Conservation (phyloP, 2,329 filamentous ascomycete species). For the Stachybotrys chlorohalonatus region DNA sequence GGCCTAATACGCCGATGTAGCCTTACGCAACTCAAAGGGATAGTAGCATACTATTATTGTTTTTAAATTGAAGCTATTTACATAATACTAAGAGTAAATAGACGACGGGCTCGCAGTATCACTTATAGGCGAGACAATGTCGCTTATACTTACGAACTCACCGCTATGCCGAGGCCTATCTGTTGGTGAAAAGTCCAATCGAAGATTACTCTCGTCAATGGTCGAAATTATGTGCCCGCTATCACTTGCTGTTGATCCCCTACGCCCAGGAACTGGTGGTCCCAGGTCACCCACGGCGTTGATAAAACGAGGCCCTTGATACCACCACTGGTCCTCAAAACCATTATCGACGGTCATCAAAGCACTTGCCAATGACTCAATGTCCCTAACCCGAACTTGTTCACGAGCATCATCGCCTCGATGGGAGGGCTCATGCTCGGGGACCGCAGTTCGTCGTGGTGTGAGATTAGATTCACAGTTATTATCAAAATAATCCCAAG, state of each 20-base stretch:
- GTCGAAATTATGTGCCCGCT: background rate
- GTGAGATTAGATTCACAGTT: background rate
- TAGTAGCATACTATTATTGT: background rate
- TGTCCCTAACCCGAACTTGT: slow-evolving; percentile 21
- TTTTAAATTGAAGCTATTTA: background rate
- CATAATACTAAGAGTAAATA: background rate
- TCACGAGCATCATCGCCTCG: slow-evolving; percentile 21
- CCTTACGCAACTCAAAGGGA: too few species aligned
- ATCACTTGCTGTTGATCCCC: background rate
- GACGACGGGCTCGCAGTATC: background rate
- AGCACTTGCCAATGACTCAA: slow-evolving; percentile 40
- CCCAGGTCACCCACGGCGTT: slow-evolving; percentile 10
- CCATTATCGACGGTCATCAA: slow-evolving; percentile 50
- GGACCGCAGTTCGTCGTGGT: background rate
- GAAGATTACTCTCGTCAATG: background rate
- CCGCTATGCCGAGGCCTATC: background rate
- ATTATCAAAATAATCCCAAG: background rate
- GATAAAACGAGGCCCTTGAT: slow-evolving; percentile 30
- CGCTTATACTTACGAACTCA: background rate
- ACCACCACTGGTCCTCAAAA: slow-evolving; percentile 51
- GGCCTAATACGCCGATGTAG: too few species aligned
- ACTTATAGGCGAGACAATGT: background rate
- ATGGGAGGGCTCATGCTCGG: background rate
- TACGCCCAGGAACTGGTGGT: background rate
- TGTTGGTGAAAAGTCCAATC: background rate